A percentile compares a stretch with the other conserved stretches of the same genome.
phyloP scores from a whole-genome alignment of 305 asterid genomes.

The Fraxinus sp. region DNA sequence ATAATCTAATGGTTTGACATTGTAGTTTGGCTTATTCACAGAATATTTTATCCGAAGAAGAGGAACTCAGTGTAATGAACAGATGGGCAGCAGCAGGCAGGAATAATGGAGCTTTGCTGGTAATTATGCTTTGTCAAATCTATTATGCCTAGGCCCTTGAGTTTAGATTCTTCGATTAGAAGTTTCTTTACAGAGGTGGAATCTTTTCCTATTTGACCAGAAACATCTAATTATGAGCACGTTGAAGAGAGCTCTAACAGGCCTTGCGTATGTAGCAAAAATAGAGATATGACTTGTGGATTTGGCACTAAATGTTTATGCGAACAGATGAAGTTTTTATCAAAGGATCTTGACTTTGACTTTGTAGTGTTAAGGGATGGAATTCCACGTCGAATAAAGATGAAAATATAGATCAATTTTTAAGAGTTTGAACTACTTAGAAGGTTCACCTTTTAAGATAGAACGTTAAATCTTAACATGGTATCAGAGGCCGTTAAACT shows the following conservation, averaged over 20 bases:
- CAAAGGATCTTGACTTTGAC: too few relatives aligned
- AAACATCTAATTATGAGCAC: neutral
- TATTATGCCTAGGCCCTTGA: slow-evolving; percentile 25
- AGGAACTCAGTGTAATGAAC: slow-evolving; percentile 29
- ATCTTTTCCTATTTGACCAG: neutral
- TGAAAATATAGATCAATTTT: too few relatives aligned
- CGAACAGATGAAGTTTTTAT: neutral
- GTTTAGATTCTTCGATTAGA: slow-evolving; percentile 37
- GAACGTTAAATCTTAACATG: too few relatives aligned
- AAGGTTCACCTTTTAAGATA: too few relatives aligned
- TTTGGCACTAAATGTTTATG: neutral
- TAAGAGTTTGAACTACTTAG: too few relatives aligned
- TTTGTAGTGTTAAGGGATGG: too few relatives aligned
- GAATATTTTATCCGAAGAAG: slow-evolving; percentile 23
- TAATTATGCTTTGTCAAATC: slow-evolving; percentile 33
- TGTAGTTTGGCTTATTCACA: slow-evolving; percentile 27
- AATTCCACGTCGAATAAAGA: too few relatives aligned
- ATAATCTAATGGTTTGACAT: slow-evolving; percentile 36
- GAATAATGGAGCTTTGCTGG: slow-evolving; percentile 50
- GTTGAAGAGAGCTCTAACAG: neutral
- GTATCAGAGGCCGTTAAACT: too few relatives aligned
- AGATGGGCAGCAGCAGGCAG: slow-evolving; percentile 44
- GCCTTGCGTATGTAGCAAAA: neutral
- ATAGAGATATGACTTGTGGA: neutral
- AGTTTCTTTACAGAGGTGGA: slow-evolving; percentile 17